Evolutionary conservation across 2,329 filamentous ascomycete genomes (phyloP), one percentile per base, ranked within the genome.

Genomic region (Pseudomassariella vexata): DNA sequence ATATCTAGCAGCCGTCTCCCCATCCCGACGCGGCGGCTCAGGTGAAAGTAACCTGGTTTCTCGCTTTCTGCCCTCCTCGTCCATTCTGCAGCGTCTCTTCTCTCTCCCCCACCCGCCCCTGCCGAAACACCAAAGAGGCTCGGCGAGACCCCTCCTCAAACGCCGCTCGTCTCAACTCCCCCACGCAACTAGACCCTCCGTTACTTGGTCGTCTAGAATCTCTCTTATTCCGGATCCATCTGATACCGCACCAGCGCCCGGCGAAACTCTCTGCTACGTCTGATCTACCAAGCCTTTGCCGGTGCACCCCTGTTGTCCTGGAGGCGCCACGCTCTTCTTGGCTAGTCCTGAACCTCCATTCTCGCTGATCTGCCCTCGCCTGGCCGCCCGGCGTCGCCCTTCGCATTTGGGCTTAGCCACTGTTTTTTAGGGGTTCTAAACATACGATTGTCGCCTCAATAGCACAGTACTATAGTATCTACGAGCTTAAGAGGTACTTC

Each of bases 261-360:
- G 52, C 46, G 65, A 62, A 70, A 68, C 69, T 64, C 45, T 37
- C 45, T 52, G 62, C 57, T 52, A 58, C 59, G 64, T 68, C 61
- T 67, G 60, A 61, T 64, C 59, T 53, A 21, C 33, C 9, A 15
- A 11, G 19, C 12, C 16, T 6, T 18, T 19, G 18, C 22, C 26
- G 21, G 19, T 17, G 19, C 32, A 25, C 39, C 22, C 33, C 29
- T 29, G 28, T 30, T 30, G 22, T 33, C 25, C 11, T 27, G 18
- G 23, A 27, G 19, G 16, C n/a, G n/a, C n/a, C n/a, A n/a, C n/a
- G n/a, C n/a, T n/a, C n/a, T n/a, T n/a, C n/a, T n/a, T n/a, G n/a
- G n/a, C n/a, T n/a, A n/a, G n/a, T n/a, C n/a, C n/a, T n/a, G n/a
- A n/a, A n/a, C n/a, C n/a, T n/a, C n/a, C n/a, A n/a, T n/a, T n/a